phyloP scores from a whole-genome alignment of 1,284 basidiomycete genomes.

The Malassezia japonica region DNA sequence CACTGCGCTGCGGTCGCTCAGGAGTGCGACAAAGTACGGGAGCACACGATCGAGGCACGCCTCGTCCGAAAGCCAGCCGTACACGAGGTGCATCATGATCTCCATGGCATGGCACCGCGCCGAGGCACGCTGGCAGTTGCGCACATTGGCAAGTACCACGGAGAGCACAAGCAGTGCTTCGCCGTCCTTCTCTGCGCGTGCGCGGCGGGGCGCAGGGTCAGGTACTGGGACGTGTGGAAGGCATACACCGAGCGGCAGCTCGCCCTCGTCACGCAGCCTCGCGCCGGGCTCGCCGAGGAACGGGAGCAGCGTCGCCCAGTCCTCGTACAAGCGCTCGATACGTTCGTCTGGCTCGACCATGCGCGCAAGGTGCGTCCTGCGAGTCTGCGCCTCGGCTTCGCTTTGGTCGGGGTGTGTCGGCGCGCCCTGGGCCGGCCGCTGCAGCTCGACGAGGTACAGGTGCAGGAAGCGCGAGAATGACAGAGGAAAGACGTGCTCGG shows the following conservation, averaged over 20 bases:
- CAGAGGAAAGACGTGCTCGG: conserved; percentile 68
- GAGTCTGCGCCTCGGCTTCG: background rate
- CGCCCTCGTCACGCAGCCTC: background rate
- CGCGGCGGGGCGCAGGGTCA: conserved; percentile 8
- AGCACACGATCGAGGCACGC: conserved; percentile 87
- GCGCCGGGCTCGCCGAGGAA: conserved; percentile 18
- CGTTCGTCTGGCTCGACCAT: conserved; percentile 37
- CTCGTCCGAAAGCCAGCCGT: conserved; percentile 73
- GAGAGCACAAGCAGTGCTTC: conserved; percentile 71
- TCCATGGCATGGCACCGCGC: conserved; percentile 78
- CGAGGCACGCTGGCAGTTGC: conserved; percentile 76
- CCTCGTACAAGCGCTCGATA: conserved; percentile 41
- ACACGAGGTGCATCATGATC: conserved; percentile 70
- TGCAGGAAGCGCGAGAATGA: conserved; percentile 88
- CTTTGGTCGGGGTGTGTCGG: background rate
- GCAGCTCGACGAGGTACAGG: conserved; percentile 71
- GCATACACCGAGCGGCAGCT: background rate
- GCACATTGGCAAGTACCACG: conserved; percentile 76
- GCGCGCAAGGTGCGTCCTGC: background rate
- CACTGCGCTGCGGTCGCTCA: conserved; percentile 71
- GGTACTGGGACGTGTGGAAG: conserved; percentile 1
- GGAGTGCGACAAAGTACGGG: conserved; percentile 77
- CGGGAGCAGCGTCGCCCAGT: conserved; percentile 32
- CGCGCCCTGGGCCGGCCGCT: conserved; percentile 36
- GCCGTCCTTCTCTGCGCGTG: conserved; percentile 55